Conservation (phyloP, 2,329 filamentous ascomycete genomes). For the Fusarium sulawesiense region DNA sequence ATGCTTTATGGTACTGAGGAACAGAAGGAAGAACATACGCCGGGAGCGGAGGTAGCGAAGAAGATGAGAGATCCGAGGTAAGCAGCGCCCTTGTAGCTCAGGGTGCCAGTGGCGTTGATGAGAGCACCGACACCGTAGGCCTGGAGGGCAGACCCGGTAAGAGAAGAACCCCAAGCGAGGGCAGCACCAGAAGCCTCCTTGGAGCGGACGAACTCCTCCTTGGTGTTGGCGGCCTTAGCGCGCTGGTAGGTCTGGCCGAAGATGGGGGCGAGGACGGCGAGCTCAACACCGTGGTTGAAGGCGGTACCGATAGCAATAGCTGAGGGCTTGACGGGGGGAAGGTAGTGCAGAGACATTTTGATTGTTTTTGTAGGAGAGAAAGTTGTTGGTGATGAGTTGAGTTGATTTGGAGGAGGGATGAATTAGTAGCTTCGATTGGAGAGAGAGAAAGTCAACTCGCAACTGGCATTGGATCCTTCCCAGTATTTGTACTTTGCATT, state of each 20-base stretch:
- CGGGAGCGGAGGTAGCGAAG: slow-evolving; percentile 87
- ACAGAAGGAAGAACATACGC: slow-evolving; percentile 64
- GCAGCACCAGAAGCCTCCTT: slow-evolving; percentile 91
- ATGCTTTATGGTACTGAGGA: background rate
- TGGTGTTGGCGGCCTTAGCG: slow-evolving; percentile 89
- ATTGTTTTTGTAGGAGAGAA: slow-evolving; percentile 20
- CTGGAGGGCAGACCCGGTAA: slow-evolving; percentile 89
- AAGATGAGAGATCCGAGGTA: slow-evolving; percentile 94
- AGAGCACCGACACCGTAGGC: slow-evolving; percentile 89
- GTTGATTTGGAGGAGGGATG: background rate
- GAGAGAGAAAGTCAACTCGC: slow-evolving; percentile 1
- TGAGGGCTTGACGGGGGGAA: slow-evolving; percentile 90
- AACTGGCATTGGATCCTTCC: slow-evolving; percentile 14
- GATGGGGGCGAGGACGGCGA: slow-evolving; percentile 86
- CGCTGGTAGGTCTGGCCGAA: slow-evolving; percentile 96
- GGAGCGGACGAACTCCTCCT: slow-evolving; percentile 95
- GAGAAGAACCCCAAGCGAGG: slow-evolving; percentile 88
- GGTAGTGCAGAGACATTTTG: slow-evolving; percentile 71
- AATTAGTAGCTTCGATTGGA: slow-evolving; percentile 32
- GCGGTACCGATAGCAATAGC: slow-evolving; percentile 95
- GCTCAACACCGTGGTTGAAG: slow-evolving; percentile 94
- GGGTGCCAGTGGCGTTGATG: slow-evolving; percentile 93
- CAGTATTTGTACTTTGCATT: slow-evolving; percentile 46
- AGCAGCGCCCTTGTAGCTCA: slow-evolving; percentile 96
- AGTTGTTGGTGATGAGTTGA: background rate